Evolutionary conservation across 1,284 basidiomycete species (phyloP), one percentile per base, ranked within the genome.

Genomic region (Cutaneotrichosporon cavernicola): DNA sequence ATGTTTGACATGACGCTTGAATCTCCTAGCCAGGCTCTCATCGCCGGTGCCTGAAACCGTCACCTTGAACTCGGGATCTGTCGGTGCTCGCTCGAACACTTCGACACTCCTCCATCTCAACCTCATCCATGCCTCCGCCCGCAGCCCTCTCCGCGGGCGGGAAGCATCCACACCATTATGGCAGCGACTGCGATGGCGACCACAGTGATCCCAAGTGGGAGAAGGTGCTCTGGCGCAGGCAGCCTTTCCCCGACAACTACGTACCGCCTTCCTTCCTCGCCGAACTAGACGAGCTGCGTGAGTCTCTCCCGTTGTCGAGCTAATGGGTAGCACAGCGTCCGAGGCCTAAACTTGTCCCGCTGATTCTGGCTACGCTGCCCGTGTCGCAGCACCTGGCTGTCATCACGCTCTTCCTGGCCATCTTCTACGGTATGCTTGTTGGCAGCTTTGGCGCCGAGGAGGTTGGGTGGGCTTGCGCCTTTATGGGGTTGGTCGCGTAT

Each of bases 361-460:
- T 97, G 34, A 85, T 94, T 13, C 73, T 88, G 56, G 84, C 89
- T 5, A 87, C 90, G 18, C 88, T 88, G 60, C 85, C 91, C 2
- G 86, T 97, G 65, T 89, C 89, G n/a, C 91, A 96, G 74, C 91
- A 94, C 74, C 80, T 94, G 26, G 86, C 87, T 2, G 86, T 88
- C 34, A 89, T 93, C 64, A 89, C 90, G 73, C 82, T 91, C 56
- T 95, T 97, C 80, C 81, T 97, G 32, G 85, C 87, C 22, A 84
- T 91, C 66, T 97, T 97, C 78, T 84, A 88, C 56, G 85, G 84
- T 57, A 84, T 97, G 22, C 86, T 88, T 66, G 84, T 86, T 70
- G 83, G 83, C 22, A 75, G 81, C 14, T 81, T 93, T 52, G 87
- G 89, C 70, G 87, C 92, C 51, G 86, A 86, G 58, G 81, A 86